Conservation (phyloP, 768 basidiomycete species). For the Suillus placidus region DNA sequence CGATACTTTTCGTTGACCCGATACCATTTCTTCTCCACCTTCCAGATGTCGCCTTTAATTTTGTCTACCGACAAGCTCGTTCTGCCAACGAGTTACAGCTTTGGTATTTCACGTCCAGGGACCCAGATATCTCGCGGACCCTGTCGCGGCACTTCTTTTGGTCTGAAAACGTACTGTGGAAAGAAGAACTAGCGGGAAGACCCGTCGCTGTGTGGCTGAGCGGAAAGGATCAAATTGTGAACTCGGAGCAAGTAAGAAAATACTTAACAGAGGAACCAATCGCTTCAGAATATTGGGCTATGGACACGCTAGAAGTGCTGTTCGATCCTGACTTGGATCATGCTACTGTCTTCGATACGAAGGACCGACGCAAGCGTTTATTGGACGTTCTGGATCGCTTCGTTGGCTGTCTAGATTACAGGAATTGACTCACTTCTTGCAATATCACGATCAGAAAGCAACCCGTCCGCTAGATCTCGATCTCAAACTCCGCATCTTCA, state of each 20-base stretch:
- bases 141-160: slow-evolving; percentile 68
- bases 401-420: slow-evolving; percentile 13
- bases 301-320: slow-evolving; percentile 40
- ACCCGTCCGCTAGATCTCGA: background rate
- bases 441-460: background rate
- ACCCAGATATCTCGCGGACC: slow-evolving; percentile 62
- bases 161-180: slow-evolving; percentile 63
- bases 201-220: slow-evolving; percentile 39
- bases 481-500: slow-evolving; percentile 4
- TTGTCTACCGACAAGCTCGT: slow-evolving; percentile 60
- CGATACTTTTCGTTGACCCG: slow-evolving; percentile 60
- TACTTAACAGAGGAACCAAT: slow-evolving; percentile 42
- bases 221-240: slow-evolving; percentile 47
- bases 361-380: slow-evolving; percentile 29
- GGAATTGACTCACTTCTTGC: slow-evolving; percentile 8
- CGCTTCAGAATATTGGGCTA: slow-evolving; percentile 28
- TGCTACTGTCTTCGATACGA: slow-evolving; percentile 41
- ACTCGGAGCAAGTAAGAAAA: slow-evolving; percentile 38
- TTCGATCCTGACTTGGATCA: slow-evolving; percentile 45
- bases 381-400: slow-evolving; percentile 37
- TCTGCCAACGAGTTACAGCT: slow-evolving; percentile 63
- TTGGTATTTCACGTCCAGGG: slow-evolving; percentile 69
- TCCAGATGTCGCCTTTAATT: slow-evolving; percentile 65
- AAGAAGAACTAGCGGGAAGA: slow-evolving; percentile 48
- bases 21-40: slow-evolving; percentile 67